phyloP scores from a whole-genome alignment of 192 early-diverging fungal species.

The Coemansia sp. region DNA sequence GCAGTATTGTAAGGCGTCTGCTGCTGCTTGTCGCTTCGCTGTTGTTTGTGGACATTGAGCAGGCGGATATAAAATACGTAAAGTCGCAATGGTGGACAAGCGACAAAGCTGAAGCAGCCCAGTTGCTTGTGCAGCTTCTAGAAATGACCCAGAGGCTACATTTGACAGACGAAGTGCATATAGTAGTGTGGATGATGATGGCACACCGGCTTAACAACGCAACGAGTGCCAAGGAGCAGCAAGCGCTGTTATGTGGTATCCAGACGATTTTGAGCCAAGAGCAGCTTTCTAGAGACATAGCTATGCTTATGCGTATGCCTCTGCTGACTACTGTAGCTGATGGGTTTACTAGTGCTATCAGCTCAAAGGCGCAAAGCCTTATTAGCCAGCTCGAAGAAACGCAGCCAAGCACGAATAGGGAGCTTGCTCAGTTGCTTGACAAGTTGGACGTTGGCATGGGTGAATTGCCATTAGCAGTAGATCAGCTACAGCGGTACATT shows the following conservation, averaged over 20 bases:
- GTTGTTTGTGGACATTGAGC: not conserved
- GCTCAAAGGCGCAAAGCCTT: not conserved
- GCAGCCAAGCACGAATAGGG: not conserved
- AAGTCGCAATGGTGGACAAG: slow-evolving; percentile 2
- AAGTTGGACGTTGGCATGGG: not conserved
- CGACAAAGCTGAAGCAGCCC: slow-evolving; percentile 4
- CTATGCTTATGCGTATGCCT: slow-evolving; percentile 6
- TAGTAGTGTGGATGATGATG: slow-evolving; percentile 7
- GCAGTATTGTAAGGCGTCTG: slow-evolving; percentile 3
- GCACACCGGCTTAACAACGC: slow-evolving; percentile 2
- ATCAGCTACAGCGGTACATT: no score
- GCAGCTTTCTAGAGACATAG: not conserved
- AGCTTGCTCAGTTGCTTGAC: not conserved
- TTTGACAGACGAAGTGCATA: not conserved
- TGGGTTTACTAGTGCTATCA: slow-evolving; percentile 6
- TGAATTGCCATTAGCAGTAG: no score
- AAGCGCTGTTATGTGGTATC: not conserved
- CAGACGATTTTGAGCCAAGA: not conserved
- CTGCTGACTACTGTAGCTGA: slow-evolving; percentile 8
- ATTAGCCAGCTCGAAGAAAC: not conserved
- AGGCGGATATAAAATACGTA: not conserved
- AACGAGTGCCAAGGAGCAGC: not conserved
- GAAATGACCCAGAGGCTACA: no score
- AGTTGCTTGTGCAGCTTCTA: slow-evolving; percentile 1
- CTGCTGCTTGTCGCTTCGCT: slow-evolving; percentile 16